A percentile compares a stretch with the other conserved stretches of the same genome.
Evolutionary conservation across 2,329 filamentous ascomycete genomes (phyloP).

Genomic region (Cladophialophora carrionii): DNA sequence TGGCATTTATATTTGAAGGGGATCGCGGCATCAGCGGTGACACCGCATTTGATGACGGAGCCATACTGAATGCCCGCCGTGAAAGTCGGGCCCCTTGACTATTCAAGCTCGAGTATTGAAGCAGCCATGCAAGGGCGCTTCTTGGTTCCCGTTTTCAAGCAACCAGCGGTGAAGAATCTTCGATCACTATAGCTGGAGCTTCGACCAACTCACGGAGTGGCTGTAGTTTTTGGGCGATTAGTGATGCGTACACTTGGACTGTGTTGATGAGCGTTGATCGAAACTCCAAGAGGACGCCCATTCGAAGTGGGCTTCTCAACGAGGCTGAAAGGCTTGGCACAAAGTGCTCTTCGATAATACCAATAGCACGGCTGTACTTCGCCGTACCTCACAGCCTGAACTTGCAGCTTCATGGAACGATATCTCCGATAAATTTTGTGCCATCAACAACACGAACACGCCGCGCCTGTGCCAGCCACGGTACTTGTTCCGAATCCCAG

Average conservation of each 20-base stretch:
- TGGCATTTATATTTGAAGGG: conserved; percentile 43
- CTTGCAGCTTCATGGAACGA: not conserved
- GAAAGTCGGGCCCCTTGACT: not conserved
- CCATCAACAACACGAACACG: conserved; percentile 1
- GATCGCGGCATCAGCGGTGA: conserved; percentile 50
- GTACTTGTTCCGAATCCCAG: not conserved
- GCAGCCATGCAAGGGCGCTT: not conserved
- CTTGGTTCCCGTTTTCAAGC: not conserved
- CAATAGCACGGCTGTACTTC: not conserved
- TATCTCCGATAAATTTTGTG: conserved; percentile 7
- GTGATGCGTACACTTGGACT: not conserved
- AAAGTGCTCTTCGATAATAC: not conserved
- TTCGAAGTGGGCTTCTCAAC: not conserved
- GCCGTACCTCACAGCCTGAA: not conserved
- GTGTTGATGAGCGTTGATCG: not conserved
- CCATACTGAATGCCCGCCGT: conserved; percentile 13
- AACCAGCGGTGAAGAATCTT: not conserved
- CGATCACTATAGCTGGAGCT: not conserved
- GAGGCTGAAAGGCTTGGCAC: conserved; percentile 3
- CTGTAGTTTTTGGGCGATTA: not conserved
- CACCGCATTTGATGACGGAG: conserved; percentile 44
- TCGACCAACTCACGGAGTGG: no score
- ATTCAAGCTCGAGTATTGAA: not conserved
- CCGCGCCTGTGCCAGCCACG: not conserved
- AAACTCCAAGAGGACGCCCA: not conserved